Percentiles rank a stretch among this genome's conserved stretches.
These are phyloP conservation scores for Turritis glabra DNA, from an alignment of 345 rosid species.

Conservation along the genomic window DNA sequence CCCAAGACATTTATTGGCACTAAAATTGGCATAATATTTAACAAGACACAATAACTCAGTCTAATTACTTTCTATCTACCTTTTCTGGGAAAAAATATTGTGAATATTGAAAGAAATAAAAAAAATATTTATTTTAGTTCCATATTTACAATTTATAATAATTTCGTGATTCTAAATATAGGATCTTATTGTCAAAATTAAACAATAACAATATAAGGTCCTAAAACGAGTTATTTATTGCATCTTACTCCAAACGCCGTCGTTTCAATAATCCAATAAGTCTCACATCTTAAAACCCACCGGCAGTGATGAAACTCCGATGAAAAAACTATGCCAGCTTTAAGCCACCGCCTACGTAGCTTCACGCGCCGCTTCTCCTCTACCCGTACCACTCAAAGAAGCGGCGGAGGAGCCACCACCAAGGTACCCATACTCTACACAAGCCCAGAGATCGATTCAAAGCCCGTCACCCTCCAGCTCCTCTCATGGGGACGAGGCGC, in stretches of 20 bases:
- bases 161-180: neutral
- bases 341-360: constrained; percentile 34
- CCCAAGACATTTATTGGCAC: neutral
- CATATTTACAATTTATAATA: neutral
- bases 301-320: constrained; percentile 34
- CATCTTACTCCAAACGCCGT: neutral
- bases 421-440: constrained; percentile 55
- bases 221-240: neutral
- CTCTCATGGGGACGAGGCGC: constrained; percentile 93
- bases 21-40: neutral
- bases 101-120: neutral
- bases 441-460: constrained; percentile 41
- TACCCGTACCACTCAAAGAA: constrained; percentile 10
- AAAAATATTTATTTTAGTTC: too few relatives aligned
- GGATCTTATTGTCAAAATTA: neutral
- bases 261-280: neutral
- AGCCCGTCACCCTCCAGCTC: constrained; percentile 54
- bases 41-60: neutral
- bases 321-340: constrained; percentile 15
- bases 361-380: constrained; percentile 36
- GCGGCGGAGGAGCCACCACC: constrained; percentile 19
- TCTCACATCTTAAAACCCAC: neutral
- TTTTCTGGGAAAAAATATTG: neutral
- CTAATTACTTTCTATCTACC: neutral
- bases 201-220: neutral